Evolutionary conservation across 768 basidiomycete species (phyloP), one percentile per base, ranked within the genome.

Genomic region (Lentinula sp.): DNA sequence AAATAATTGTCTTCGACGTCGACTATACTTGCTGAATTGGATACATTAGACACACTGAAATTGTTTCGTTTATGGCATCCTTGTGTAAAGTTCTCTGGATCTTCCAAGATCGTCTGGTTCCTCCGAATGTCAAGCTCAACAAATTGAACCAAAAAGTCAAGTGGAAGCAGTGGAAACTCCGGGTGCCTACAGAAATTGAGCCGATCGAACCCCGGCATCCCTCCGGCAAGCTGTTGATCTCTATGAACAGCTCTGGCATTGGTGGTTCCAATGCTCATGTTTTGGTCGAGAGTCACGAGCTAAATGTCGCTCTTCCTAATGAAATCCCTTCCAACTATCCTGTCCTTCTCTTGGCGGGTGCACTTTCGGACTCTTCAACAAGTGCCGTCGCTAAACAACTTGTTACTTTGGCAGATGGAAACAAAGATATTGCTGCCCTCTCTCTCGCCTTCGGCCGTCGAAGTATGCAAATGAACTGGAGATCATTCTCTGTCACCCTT

Each of bases 191-290:
- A 4, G 65, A 69, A 12, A 51, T 70, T 0, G 69, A 69, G 6
- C 0, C 69, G 78, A 81, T 13, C 53, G 32, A 5, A 56, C 68
- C 12, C 65, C 66, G n/a, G 10, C 32, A 7, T 48, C 79, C 65
- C 1, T 61, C 67, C 6, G 66, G 68, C 6, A 66, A 69, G 32
- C 66, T 72, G 12, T 66, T 79, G 28, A 72, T 79, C 18, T 75
- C 79, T 0, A 71, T 81, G 55, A 68, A 74, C 0, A 75, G 78
- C 59, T 78, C 74, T 18, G 79, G 79, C 2, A 79, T 81, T 43
- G 77, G 78, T 20, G 79, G 79, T 7, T 71, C 73, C 2, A 79
- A 78, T 59, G 79, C 75, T 0, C 78, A 80, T 58, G 71, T 67
- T 18, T 70, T 81, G 23, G 50, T 79, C 8, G 73, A 79, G 64